These are phyloP conservation scores for Wolfiporia cocos DNA, from an alignment of 1,284 basidiomycete genomes.

Conservation along the genomic window DNA sequence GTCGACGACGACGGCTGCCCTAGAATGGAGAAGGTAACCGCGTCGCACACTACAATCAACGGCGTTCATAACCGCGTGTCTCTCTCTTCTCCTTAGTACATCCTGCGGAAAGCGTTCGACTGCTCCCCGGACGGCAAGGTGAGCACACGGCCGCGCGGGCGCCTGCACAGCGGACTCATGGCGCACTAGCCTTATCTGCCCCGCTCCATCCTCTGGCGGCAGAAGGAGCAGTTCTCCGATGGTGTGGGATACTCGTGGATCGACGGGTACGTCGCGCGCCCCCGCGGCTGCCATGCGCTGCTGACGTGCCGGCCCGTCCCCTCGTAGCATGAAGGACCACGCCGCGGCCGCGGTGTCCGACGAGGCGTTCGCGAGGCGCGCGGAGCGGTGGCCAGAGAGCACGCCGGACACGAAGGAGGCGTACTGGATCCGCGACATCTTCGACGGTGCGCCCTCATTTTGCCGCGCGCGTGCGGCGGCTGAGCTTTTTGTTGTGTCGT, in stretches of 20 bases:
- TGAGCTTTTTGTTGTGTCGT: slow-evolving; percentile 1
- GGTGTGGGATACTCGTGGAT: slow-evolving; percentile 99
- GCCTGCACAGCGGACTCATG: neutral
- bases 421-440: slow-evolving; percentile 92
- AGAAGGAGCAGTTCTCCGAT: slow-evolving; percentile 99
- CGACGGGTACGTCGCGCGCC: slow-evolving; percentile 81
- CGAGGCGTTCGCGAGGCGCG: slow-evolving; percentile 72
- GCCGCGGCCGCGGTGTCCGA: slow-evolving; percentile 76
- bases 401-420: slow-evolving; percentile 98
- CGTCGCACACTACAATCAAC: slow-evolving; percentile 2
- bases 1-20: slow-evolving; percentile 82
- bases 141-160: slow-evolving; percentile 4
- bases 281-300: neutral
- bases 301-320: neutral
- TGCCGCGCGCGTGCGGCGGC: no score
- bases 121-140: slow-evolving; percentile 80
- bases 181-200: slow-evolving; percentile 82
- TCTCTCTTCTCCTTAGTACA: slow-evolving; percentile 81
- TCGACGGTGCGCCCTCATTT: slow-evolving; percentile 57
- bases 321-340: slow-evolving; percentile 81
- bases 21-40: slow-evolving; percentile 85
- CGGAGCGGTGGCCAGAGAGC: slow-evolving; percentile 74
- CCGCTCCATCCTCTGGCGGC: slow-evolving; percentile 93
- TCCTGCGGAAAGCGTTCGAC: slow-evolving; percentile 97
- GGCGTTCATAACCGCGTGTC: neutral